Conservation (phyloP, 352 stramenopile species). For the Achlya hypogyna region DNA sequence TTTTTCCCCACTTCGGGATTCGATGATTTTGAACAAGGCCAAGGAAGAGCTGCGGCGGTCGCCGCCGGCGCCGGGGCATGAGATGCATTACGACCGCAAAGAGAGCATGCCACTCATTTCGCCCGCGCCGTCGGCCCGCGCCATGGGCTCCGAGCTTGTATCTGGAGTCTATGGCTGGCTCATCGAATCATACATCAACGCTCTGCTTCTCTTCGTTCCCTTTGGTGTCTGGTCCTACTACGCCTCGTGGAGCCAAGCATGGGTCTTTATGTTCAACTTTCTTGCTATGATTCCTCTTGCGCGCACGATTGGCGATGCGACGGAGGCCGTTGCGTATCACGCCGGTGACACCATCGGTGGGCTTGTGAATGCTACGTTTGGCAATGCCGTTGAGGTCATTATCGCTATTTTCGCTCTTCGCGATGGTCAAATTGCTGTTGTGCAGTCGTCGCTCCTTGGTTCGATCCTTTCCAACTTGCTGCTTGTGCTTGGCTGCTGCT, state of each 20-base stretch:
- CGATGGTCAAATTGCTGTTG: conserved; percentile 91
- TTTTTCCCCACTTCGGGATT: not conserved
- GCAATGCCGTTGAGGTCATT: conserved; percentile 96
- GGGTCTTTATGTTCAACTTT: conserved; percentile 95
- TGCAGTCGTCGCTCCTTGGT: conserved; percentile 95
- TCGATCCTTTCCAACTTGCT: conserved; percentile 97
- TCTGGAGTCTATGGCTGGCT: conserved; percentile 36
- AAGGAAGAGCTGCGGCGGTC: conserved; percentile 15
- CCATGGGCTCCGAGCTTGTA: conserved; percentile 27
- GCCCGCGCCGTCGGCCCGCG: not conserved
- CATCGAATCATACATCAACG: conserved; percentile 48
- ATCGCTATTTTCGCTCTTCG: conserved; percentile 92
- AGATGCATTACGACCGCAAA: not conserved
- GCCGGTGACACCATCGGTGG: conserved; percentile 96
- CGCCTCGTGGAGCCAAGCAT: conserved; percentile 52
- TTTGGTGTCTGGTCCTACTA: conserved; percentile 62
- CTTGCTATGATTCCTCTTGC: conserved; percentile 94
- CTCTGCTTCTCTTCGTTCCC: conserved; percentile 49
- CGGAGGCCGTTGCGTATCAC: conserved; percentile 94
- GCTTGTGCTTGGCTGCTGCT: conserved; percentile 94
- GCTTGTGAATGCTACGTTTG: conserved; percentile 97
- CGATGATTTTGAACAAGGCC: conserved; percentile 12
- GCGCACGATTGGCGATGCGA: conserved; percentile 93
- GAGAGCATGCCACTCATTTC: conserved; percentile 6
- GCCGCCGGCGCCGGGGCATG: not conserved